Evolutionary conservation across 257 asterid genomes (phyloP).

Genomic region (Mitragyna speciosa): DNA sequence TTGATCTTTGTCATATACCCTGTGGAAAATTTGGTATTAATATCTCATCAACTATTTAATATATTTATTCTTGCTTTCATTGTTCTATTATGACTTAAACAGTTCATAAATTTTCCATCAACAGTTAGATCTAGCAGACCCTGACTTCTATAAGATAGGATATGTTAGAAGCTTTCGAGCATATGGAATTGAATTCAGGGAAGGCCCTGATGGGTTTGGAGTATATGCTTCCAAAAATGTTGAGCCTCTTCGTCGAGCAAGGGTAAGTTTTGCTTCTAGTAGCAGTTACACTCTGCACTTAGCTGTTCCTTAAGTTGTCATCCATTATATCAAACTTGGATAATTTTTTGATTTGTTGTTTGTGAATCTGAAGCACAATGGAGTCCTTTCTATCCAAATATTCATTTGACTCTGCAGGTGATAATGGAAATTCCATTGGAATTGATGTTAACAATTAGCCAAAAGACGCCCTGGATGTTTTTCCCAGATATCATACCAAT

Average conservation of each 20-base stretch:
- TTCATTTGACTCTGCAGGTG: constrained; percentile 52
- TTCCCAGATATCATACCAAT: constrained; percentile 90
- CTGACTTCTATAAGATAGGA: constrained; percentile 95
- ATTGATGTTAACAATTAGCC: constrained; percentile 90
- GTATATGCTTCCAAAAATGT: constrained; percentile 93
- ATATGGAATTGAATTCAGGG: constrained; percentile 90
- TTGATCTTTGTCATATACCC: neutral
- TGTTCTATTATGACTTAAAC: constrained; percentile 4
- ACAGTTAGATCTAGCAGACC: constrained; percentile 91
- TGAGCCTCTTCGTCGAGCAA: constrained; percentile 94
- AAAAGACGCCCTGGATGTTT: constrained; percentile 98
- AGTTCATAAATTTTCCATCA: constrained; percentile 13
- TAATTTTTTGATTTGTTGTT: neutral
- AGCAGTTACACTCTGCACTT: neutral
- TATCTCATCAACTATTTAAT: neutral
- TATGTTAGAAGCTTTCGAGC: constrained; percentile 88
- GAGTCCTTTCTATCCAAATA: neutral
- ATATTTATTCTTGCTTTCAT: neutral
- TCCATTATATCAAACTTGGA: neutral
- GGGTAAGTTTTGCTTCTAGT: constrained; percentile 43
- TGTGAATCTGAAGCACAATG: neutral
- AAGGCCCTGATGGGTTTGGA: constrained; percentile 97
- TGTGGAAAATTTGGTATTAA: neutral
- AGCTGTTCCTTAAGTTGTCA: neutral
- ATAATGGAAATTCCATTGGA: constrained; percentile 97